Evolutionary conservation across 1,284 basidiomycete species (phyloP).

Genomic region (Naganishia sp.): DNA sequence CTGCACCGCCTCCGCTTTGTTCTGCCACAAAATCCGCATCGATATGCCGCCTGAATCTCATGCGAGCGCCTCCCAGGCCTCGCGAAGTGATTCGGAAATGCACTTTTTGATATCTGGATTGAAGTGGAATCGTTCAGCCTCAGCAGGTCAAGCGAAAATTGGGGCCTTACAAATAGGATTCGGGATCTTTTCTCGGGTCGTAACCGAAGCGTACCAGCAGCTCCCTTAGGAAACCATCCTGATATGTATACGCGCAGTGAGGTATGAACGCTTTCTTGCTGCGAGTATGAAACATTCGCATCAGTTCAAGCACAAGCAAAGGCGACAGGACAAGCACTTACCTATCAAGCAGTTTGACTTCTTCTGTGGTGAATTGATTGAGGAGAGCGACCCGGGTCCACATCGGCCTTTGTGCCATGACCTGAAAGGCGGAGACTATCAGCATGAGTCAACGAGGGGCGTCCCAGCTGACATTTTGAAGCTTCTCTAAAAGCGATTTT

Average conservation of each 20-base stretch:
- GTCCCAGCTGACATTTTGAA: constrained; percentile 60
- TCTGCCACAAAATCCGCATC: constrained; percentile 23
- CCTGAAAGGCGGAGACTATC: constrained; percentile 36
- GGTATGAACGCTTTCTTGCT: constrained; percentile 57
- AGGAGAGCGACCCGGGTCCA: constrained; percentile 72
- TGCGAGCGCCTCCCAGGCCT: constrained; percentile 19
- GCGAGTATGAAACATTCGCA: constrained; percentile 25
- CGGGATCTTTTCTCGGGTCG: constrained; percentile 74
- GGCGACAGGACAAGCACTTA: constrained; percentile 16
- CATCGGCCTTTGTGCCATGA: constrained; percentile 68
- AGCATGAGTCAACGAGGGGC: constrained; percentile 2
- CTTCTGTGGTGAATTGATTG: constrained; percentile 20
- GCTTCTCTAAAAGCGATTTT: constrained; percentile 60
- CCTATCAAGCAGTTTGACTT: constrained; percentile 28
- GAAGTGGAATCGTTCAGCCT: constrained; percentile 17
- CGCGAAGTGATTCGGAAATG: constrained; percentile 70
- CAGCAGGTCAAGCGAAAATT: constrained; percentile 33
- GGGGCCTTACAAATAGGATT: constrained; percentile 66
- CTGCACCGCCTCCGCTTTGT: neutral
- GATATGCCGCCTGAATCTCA: constrained; percentile 17
- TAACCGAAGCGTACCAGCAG: constrained; percentile 83
- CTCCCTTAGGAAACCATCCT: constrained; percentile 92
- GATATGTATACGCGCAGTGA: constrained; percentile 72
- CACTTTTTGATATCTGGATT: constrained; percentile 71
- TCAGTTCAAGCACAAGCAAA: neutral